Evolutionary conservation across 169 alveolate genomes (phyloP), one percentile per base, ranked within the genome.

Genomic region (Plasmodium vivax): DNA sequence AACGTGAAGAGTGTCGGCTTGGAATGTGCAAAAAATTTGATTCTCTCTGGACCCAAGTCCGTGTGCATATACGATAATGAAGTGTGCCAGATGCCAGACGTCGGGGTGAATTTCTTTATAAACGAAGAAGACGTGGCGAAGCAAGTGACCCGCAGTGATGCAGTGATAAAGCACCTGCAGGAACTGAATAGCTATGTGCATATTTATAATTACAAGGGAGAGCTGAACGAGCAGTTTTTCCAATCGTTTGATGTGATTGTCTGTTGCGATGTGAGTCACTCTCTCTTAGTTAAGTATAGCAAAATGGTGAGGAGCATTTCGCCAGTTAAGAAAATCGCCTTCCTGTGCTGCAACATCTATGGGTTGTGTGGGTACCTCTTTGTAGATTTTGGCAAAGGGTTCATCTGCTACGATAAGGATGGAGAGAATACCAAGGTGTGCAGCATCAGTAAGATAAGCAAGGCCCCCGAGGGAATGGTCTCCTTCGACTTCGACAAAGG

Each of bases 311-410:
- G 99, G 41, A 81, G 82, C 8, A 93, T 95, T 87, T 38, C 72
- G 6, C 16, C n/a, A 32, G 56, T 51, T 6, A 97, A 96, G 56
- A 95, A 95, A 16, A 96, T 96, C 36, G 99, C 99, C 23, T 98
- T 98, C 92, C 97, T 98, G 74, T 93, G 95, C 36, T 85, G 98
- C 38, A 97, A 97, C 41, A 85, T 96, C 7, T 96, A 97, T 68
- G 99, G 99, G 9, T 97, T 98, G 93, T 97, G 98, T 32, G 99
- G 99, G n/a, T 98, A 98, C 58, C 96, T 98, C 75, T 99, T 99
- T 95, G 99, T 98, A 38, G 99, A 99, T 94, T 99, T 98, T 92
- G 99, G 99, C 27, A 96, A 93, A 45, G 96, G 96, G 30, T 98
- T 98, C 97, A 92, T 93, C 38, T 96, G 98, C 77, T 96, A 96